Conservation (phyloP, 805 yeast genomes). For the Hanseniaspora nectarophila region DNA sequence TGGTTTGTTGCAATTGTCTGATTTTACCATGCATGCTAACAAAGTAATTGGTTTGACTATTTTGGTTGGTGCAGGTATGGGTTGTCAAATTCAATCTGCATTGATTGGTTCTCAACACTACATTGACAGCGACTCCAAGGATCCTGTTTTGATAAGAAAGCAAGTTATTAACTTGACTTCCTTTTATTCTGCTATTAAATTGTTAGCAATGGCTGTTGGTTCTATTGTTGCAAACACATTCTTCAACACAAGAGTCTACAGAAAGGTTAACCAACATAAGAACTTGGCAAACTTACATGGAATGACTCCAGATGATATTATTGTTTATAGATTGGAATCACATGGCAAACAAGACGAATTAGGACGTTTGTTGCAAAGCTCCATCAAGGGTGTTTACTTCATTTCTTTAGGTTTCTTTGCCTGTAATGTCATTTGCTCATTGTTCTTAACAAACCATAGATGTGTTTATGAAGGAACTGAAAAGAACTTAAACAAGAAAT, state of each 20-base stretch:
- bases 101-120: slow-evolving; percentile 26
- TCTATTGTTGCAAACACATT: slow-evolving; percentile 22
- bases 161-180: slow-evolving; percentile 23
- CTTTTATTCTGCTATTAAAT: slow-evolving; percentile 21
- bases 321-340: slow-evolving; percentile 18
- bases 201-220: slow-evolving; percentile 22
- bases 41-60: slow-evolving; percentile 31
- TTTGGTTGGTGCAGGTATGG: slow-evolving; percentile 31
- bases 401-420: slow-evolving; percentile 20
- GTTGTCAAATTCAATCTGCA: slow-evolving; percentile 28
- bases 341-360: slow-evolving; percentile 19
- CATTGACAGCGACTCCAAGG: slow-evolving; percentile 17
- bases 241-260: slow-evolving; percentile 20
- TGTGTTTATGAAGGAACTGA: slow-evolving; percentile 2
- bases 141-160: slow-evolving; percentile 17
- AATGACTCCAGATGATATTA: slow-evolving; percentile 18
- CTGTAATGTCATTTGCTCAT: slow-evolving; percentile 17
- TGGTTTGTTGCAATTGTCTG: slow-evolving; percentile 28
- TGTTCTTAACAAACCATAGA: slow-evolving; percentile 19
- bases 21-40: slow-evolving; percentile 24
- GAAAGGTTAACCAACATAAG: slow-evolving; percentile 15
- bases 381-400: slow-evolving; percentile 21
- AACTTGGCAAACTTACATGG: slow-evolving; percentile 11
- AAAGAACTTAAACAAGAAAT: not conserved
- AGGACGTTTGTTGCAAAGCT: slow-evolving; percentile 17